Percentiles rank a stretch among this genome's conserved stretches.
These are phyloP conservation scores for Aspergillus niger DNA, from an alignment of 2,329 filamentous ascomycete genomes.

Conservation along the genomic window DNA sequence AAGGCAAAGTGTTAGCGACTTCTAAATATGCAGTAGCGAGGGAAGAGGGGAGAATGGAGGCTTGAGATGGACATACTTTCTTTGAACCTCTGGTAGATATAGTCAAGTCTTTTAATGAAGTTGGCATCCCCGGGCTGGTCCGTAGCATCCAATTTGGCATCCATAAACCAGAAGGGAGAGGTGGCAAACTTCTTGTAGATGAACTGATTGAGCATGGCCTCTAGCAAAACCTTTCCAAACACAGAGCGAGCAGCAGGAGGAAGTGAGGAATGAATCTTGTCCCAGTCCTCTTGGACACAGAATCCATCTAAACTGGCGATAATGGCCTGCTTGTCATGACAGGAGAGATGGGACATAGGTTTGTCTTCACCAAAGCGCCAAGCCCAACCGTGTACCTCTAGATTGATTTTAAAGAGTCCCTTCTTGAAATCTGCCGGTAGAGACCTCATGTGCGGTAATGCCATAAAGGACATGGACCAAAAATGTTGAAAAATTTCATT, in stretches of 20 bases:
- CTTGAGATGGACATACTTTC: no score
- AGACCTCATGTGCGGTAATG: no score
- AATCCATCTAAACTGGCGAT: not conserved
- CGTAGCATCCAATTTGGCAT: not conserved
- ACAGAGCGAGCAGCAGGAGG: not conserved
- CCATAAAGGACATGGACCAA: no score
- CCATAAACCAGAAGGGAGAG: not conserved
- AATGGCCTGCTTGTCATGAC: not conserved
- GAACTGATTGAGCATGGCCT: not conserved
- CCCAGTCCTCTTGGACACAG: slow-evolving; percentile 2
- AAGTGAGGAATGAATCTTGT: not conserved
- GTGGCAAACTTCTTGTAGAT: not conserved
- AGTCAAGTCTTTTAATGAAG: not conserved
- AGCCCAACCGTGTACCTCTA: no score
- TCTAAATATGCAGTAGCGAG: no score
- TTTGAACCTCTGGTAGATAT: not conserved
- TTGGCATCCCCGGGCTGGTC: not conserved
- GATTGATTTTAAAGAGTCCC: no score
- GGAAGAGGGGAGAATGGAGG: no score
- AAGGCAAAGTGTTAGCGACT: no score
- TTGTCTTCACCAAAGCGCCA: no score
- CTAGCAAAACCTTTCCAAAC: not conserved
- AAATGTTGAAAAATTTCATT: no score
- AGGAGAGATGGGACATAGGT: no score
- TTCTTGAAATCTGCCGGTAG: no score